phyloP scores from a whole-genome alignment of 208 protist genomes.

The Tetramitus jugosus region DNA sequence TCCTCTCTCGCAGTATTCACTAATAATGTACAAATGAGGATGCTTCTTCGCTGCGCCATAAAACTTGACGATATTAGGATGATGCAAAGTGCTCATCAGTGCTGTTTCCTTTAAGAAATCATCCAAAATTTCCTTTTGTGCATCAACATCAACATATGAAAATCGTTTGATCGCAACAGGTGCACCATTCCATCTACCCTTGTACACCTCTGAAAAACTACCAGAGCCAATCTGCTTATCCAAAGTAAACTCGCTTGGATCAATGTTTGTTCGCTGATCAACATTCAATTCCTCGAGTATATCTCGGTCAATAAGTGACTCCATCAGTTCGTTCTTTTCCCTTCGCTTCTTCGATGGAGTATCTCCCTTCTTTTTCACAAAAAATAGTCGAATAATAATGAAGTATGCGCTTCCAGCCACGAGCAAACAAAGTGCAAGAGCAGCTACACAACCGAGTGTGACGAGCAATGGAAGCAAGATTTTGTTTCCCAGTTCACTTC shows the following conservation, averaged over 20 bases:
- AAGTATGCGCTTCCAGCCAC: neutral
- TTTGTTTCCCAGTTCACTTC: too few species aligned
- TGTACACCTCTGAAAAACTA: neutral
- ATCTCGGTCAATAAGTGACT: neutral
- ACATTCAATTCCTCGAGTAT: neutral
- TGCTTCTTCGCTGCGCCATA: neutral
- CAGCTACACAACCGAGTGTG: too few species aligned
- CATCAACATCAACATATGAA: neutral
- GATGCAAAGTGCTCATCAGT: constrained; percentile 5
- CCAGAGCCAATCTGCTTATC: constrained; percentile 12
- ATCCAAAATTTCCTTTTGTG: neutral
- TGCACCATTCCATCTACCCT: neutral
- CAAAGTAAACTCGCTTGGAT: neutral
- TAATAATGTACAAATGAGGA: constrained; percentile 14
- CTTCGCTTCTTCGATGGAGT: neutral
- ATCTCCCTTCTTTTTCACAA: neutral
- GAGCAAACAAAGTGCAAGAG: too few species aligned
- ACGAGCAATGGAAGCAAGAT: too few species aligned
- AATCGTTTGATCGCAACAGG: constrained; percentile 3
- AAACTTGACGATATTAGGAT: constrained; percentile 26
- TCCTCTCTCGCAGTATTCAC: constrained; percentile 14
- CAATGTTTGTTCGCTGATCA: neutral
- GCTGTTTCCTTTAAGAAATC: constrained; percentile 18
- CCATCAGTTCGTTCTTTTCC: neutral
- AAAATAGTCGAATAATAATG: neutral